A percentile compares a stretch with the other conserved stretches of the same genome.
These are phyloP conservation scores for Penicillium fuscoglaucum DNA, from an alignment of 2,329 filamentous ascomycete genomes.

Conservation along the genomic window DNA sequence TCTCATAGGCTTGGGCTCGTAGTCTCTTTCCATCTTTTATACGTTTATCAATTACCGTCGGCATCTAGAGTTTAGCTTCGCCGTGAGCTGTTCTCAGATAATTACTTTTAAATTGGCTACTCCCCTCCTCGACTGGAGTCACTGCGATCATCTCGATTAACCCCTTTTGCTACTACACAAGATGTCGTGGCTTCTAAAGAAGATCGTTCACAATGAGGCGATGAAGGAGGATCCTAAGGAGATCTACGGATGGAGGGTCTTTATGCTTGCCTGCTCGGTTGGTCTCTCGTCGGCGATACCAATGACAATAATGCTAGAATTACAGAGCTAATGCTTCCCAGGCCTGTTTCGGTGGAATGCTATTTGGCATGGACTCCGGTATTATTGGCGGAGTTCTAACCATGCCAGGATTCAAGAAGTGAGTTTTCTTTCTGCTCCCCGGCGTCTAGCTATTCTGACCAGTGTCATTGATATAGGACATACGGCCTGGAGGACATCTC, in stretches of 20 bases:
- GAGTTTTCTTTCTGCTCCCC: conserved; percentile 20
- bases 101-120: conserved; percentile 2
- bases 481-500: conserved; percentile 52
- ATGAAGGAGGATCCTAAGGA: conserved; percentile 67
- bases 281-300: conserved; percentile 15
- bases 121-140: conserved; percentile 12
- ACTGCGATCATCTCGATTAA: conserved; percentile 20
- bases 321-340: conserved; percentile 17
- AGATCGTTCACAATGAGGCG: conserved; percentile 67
- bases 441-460: conserved; percentile 16
- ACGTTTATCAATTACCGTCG: conserved; percentile 13
- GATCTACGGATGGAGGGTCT: conserved; percentile 70
- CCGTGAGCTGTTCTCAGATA: background rate
- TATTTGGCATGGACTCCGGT: conserved; percentile 67
- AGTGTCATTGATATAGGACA: conserved; percentile 41
- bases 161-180: conserved; percentile 11
- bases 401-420: conserved; percentile 59
- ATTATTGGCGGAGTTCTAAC: conserved; percentile 68
- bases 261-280: conserved; percentile 61
- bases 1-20: conserved; percentile 2
- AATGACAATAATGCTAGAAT: background rate
- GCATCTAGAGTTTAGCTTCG: background rate
- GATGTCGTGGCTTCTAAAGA: conserved; percentile 52
- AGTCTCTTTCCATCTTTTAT: background rate
- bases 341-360: conserved; percentile 68